Evolutionary conservation across 1,139 yeast genomes (phyloP), one percentile per base, ranked within the genome.

Genomic region (Arxiozyma bovina): DNA sequence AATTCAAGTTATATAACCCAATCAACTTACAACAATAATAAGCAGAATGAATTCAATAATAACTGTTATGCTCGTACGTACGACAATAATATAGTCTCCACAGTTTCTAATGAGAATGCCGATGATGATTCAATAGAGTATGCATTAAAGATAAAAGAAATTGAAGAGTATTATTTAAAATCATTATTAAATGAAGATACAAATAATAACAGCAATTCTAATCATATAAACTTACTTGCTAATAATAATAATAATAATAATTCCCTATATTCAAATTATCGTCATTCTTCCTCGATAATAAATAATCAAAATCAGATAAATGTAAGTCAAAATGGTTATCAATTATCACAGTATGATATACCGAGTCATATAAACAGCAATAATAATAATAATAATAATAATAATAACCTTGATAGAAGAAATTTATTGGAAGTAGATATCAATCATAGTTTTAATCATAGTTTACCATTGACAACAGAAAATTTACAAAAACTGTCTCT

Each of bases 91-190:
- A 27, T 34, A 34, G 40, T 12, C 40, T 34, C n/a, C 3, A n/a
- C 30, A 2, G 30, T 27, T 11, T 27, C 34, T 25, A 25, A 17
- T 18, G 38, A 21, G 20, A 27, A 38, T 20, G 11, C 49, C 22
- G 25, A 18, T 12, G 40, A 34, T 34, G n/a, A 34, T 12, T 34
- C 40, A 15, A 60, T 55, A 43, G 61, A 60, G 20, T 65, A 66
- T 51, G 64, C 60, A 42, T 45, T 57, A 22, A 55, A 61, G 52
- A 60, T 68, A 27, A 62, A 60, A 46, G 71, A 68, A 53, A 65
- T 68, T n/a, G 71, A 68, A 53, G 69, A 64, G 42, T 66, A 68
- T 56, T 68, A 68, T 48, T 50, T 66, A 47, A 65, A 65, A 57
- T 66, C 66, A 25, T 51, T 68, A 54, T 54, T 66, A 50, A 59